Evolutionary conservation across 2,329 filamentous ascomycete species (phyloP).

Genomic region (Fusarium miscanthi): DNA sequence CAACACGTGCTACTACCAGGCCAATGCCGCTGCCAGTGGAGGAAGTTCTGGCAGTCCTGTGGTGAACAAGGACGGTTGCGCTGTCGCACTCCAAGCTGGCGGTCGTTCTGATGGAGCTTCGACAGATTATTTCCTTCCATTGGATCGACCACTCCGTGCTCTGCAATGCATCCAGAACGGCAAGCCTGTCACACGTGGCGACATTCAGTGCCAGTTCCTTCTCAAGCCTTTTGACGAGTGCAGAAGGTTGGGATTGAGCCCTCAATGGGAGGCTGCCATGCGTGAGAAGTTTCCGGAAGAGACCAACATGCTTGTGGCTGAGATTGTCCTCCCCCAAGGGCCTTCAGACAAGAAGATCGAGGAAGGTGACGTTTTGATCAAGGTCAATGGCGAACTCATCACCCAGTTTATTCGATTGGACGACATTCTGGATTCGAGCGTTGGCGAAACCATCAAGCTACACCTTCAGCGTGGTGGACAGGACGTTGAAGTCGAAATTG

Average conservation of each 20-base stretch:
- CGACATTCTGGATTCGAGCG: slow-evolving; percentile 88
- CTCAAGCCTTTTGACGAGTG: slow-evolving; percentile 98
- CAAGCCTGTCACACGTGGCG: slow-evolving; percentile 83
- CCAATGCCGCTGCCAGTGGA: slow-evolving; percentile 94
- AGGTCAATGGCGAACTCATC: slow-evolving; percentile 92
- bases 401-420: slow-evolving; percentile 94
- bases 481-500: slow-evolving; percentile 84
- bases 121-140: slow-evolving; percentile 95
- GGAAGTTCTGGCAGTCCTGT: slow-evolving; percentile 99
- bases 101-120: slow-evolving; percentile 94
- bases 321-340: slow-evolving; percentile 91
- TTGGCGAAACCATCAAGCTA: slow-evolving; percentile 80
- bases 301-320: slow-evolving; percentile 96
- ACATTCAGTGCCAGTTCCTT: slow-evolving; percentile 98
- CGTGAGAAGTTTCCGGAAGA: slow-evolving; percentile 88
- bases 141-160: slow-evolving; percentile 89
- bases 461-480: slow-evolving; percentile 89
- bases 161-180: slow-evolving; percentile 85
- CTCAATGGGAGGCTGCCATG: slow-evolving; percentile 87
- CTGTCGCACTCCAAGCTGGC: slow-evolving; percentile 92
- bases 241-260: slow-evolving; percentile 83
- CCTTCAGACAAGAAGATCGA: slow-evolving; percentile 88
- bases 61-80: slow-evolving; percentile 92
- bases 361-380: slow-evolving; percentile 92
- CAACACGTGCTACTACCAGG: slow-evolving; percentile 96